Base-by-base conservation (phyloP, 2,329 filamentous ascomycete genomes). In the Cladosporium sp. region DNA sequence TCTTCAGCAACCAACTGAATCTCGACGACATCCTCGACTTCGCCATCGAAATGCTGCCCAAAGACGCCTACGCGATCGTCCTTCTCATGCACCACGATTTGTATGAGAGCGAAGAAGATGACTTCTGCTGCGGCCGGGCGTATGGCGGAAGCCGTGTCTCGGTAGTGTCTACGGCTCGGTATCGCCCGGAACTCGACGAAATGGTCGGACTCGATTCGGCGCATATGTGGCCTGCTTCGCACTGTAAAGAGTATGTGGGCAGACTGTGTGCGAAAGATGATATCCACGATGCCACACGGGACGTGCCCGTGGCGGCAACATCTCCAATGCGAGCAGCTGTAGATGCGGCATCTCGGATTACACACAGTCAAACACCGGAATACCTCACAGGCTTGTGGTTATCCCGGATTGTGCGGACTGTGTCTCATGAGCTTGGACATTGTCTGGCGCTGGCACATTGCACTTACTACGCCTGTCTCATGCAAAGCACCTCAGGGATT, bases 391-490 rank as follows among this genome's bases (percentile, higher is more conserved):
- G 66, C 0, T 59, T 83, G 1, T 86, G 82, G 80, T 73, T 86
- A 12, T 73, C 73, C 8, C 72, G 77, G 9, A 63, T 80, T 2
- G 80, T 72, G 46, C 76, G 76, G 43, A 85, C 83, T 0, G 77
- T 76, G 1, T 74, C 74, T 1, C 84, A 87, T 59, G 84, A 88
- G 59, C 65, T 87, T 0, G 80, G 82, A 0, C 84, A 86, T 62
- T 87, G 83, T 59, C 75, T 88, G 32, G 80, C 78, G n/a, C 71
- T 88, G 12, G 83, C 66, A 7, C 84, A 88, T 60, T 88, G 84
- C 59, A 68, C 77, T 0, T 85, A 81, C 57, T 84, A 80, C 56
- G 79, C 82, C 0, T 86, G 82, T 56, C 71, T 74, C 2, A 83
- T 85, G 81, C 82, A 85, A 60, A 74, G 78, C 4, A 81, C 78